Percentiles rank a stretch among this genome's conserved stretches.
These are phyloP conservation scores for Daldinia childiae DNA, from an alignment of 495 filamentous ascomycete genomes.

Conservation along the genomic window DNA sequence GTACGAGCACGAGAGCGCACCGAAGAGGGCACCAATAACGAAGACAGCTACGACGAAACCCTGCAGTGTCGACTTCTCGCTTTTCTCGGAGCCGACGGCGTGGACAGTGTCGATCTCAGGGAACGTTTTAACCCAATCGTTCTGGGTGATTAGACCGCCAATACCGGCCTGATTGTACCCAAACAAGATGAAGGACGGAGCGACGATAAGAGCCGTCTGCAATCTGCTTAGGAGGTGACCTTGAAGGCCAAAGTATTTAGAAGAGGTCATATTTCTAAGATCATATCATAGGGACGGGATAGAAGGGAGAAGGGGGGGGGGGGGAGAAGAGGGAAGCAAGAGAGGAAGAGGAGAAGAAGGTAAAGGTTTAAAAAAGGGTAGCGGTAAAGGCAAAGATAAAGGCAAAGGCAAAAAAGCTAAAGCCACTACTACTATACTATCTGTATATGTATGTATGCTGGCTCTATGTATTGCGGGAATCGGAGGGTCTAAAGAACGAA, in stretches of 20 bases:
- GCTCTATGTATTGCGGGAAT: background rate
- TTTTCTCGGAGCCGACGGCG: constrained; percentile 50
- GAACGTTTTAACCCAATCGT: constrained; percentile 56
- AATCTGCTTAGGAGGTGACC: constrained; percentile 38
- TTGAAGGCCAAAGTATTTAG: constrained; percentile 38
- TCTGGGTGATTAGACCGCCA: constrained; percentile 55
- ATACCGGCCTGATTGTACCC: constrained; percentile 63
- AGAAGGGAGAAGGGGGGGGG: background rate
- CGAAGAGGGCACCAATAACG: constrained; percentile 58
- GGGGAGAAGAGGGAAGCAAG: background rate
- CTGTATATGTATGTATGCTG: background rate
- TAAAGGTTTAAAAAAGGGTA: background rate
- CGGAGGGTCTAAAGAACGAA: background rate
- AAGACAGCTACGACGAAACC: constrained; percentile 49
- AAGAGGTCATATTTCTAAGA: constrained; percentile 22
- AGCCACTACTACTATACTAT: background rate
- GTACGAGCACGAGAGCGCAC: constrained; percentile 59
- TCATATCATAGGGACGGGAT: constrained; percentile 18
- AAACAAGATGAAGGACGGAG: constrained; percentile 61
- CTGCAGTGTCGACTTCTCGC: constrained; percentile 51
- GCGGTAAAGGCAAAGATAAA: background rate
- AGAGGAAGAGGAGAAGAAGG: background rate
- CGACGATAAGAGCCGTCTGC: constrained; percentile 46
- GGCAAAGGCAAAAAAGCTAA: background rate
- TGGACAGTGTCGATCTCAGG: constrained; percentile 63